These are phyloP conservation scores for Larix sibirica DNA, from an alignment of 83 land plant species.

Conservation along the genomic window DNA sequence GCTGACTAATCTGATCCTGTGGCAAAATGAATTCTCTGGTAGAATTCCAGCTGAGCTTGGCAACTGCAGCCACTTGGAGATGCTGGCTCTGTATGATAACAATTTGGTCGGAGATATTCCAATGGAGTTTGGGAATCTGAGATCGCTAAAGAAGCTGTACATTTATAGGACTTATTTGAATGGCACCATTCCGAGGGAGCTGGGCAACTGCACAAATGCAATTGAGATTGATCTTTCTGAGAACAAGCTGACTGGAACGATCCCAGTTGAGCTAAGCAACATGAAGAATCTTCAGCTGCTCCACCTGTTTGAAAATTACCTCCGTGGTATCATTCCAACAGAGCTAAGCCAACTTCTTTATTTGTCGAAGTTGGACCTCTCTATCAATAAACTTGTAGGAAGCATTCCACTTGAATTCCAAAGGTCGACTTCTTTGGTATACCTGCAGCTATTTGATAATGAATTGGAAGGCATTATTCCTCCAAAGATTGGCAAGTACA, in stretches of 20 bases:
- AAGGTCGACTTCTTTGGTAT: conserved; percentile 32
- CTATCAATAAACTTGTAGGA: conserved; percentile 59
- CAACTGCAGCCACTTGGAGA: conserved; percentile 21
- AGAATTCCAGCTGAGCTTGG: conserved; percentile 50
- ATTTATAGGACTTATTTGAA: conserved; percentile 31
- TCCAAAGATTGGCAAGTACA: conserved; percentile 46
- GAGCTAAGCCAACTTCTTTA: conserved; percentile 43
- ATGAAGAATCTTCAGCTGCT: conserved; percentile 39
- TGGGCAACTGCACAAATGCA: conserved; percentile 37
- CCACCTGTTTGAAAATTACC: conserved; percentile 43
- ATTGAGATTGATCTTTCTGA: conserved; percentile 46
- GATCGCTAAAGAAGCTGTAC: conserved; percentile 23
- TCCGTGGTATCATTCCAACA: conserved; percentile 60
- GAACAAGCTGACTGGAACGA: conserved; percentile 59
- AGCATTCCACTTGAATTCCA: conserved; percentile 48
- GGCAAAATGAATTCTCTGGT: conserved; percentile 58
- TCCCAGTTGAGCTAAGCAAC: conserved; percentile 49
- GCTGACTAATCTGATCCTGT: conserved; percentile 50
- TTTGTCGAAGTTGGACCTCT: conserved; percentile 47
- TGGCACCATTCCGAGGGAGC: conserved; percentile 42
- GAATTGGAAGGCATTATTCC: conserved; percentile 57
- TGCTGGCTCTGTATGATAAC: conserved; percentile 42
- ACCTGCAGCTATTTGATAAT: conserved; percentile 59
- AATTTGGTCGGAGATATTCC: conserved; percentile 29
- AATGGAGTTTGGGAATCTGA: neutral